These are phyloP conservation scores for Ministeria vibrans DNA, from an alignment of 78 protist genomes.

Conservation along the genomic window DNA sequence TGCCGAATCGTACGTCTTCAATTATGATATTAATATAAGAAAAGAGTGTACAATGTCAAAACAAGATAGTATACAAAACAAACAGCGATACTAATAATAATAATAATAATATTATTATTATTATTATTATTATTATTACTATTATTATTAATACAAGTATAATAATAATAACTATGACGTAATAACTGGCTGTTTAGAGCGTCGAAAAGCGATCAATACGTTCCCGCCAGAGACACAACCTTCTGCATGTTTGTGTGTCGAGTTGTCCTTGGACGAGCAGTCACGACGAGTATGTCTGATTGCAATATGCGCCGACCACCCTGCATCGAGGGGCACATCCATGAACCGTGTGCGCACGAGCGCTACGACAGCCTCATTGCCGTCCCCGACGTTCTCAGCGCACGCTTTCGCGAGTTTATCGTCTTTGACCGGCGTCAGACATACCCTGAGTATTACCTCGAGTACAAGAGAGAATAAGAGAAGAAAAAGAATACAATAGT, in stretches of 20 bases:
- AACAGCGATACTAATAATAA: no score
- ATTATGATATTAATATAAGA: no score
- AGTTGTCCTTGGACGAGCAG: background rate
- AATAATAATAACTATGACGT: no score
- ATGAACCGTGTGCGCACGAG: background rate
- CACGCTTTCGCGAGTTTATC: background rate
- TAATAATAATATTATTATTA: no score
- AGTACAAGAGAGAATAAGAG: no score
- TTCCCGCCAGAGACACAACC: slow-evolving; percentile 12
- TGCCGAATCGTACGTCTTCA: no score
- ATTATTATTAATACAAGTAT: no score
- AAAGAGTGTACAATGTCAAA: no score
- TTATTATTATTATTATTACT: no score
- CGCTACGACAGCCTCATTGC: background rate
- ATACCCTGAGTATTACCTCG: background rate
- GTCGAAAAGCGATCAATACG: slow-evolving; percentile 45
- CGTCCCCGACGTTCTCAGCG: background rate
- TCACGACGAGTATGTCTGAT: background rate
- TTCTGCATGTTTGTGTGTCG: background rate
- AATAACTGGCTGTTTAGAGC: no score
- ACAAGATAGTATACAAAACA: no score
- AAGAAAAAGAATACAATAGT: no score
- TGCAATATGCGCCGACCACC: background rate
- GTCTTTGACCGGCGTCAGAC: background rate
- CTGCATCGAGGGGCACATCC: background rate